Conservation (phyloP, 192 early-diverging fungal species). For the Obelidium mucronatum region DNA sequence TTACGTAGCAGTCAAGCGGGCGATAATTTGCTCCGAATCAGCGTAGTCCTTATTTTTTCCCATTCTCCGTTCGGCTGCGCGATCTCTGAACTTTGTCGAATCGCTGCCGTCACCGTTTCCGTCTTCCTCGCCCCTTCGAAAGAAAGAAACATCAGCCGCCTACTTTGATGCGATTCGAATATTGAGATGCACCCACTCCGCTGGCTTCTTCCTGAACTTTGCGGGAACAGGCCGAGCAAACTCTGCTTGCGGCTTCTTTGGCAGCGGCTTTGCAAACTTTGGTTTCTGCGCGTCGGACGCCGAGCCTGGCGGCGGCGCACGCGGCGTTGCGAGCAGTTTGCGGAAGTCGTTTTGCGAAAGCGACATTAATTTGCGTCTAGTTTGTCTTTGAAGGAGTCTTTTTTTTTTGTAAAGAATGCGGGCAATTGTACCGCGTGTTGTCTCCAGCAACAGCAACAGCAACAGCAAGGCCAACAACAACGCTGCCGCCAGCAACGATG, state of each 20-base stretch:
- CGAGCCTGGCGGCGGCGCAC: conserved; percentile 45
- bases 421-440: too few species aligned
- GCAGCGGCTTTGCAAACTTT: conserved; percentile 39
- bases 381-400: too few species aligned
- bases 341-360: conserved; percentile 89
- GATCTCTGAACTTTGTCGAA: conserved; percentile 90
- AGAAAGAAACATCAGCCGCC: background rate
- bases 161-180: background rate
- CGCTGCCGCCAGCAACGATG: too few species aligned
- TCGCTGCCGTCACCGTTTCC: conserved; percentile 4
- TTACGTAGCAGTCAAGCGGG: conserved; percentile 42
- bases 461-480: too few species aligned
- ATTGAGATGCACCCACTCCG: conserved; percentile 55
- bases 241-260: conserved; percentile 35
- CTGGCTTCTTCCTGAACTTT: conserved; percentile 50
- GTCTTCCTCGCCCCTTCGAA: background rate
- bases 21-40: conserved; percentile 68
- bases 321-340: conserved; percentile 76
- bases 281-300: conserved; percentile 35
- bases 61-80: conserved; percentile 88
- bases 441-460: too few species aligned
- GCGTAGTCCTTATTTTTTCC: conserved; percentile 71
- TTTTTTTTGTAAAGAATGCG: too few species aligned
- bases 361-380: too few species aligned
- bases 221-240: conserved; percentile 41